Evolutionary conservation across 495 filamentous ascomycete species (phyloP).

Genomic region (Clavariopsis aquatica): DNA sequence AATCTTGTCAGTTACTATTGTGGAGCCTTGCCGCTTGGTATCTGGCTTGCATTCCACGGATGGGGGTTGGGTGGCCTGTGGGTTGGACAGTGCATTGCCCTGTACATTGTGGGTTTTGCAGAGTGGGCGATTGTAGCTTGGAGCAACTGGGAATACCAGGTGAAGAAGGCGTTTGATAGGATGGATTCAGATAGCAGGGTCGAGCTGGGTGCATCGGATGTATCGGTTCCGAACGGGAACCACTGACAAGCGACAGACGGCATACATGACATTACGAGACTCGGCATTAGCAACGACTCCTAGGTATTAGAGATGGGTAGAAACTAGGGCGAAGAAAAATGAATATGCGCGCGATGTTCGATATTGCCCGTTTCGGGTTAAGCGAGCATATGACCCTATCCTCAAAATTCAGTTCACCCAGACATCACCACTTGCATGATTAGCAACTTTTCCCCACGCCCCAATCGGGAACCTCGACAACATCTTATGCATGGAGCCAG

Average conservation of each 20-base stretch:
- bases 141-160: constrained; percentile 78
- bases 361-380: constrained; percentile 14
- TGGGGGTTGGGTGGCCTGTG: constrained; percentile 85
- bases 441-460: constrained; percentile 22
- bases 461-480: constrained; percentile 4
- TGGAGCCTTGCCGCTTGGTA: constrained; percentile 78
- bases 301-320: not conserved
- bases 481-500: constrained; percentile 16
- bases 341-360: constrained; percentile 6
- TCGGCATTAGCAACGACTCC: not conserved
- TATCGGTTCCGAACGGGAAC: constrained; percentile 12
- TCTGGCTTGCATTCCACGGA: constrained; percentile 84
- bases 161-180: constrained; percentile 71
- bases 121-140: constrained; percentile 81
- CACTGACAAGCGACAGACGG: not conserved
- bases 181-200: constrained; percentile 64
- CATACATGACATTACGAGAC: not conserved
- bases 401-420: constrained; percentile 1
- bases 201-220: constrained; percentile 44
- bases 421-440: constrained; percentile 7
- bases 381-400: constrained; percentile 6
- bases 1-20: constrained; percentile 89
- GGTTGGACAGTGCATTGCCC: constrained; percentile 86
- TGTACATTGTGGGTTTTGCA: constrained; percentile 76
- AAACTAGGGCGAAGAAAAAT: not conserved